phyloP scores from a whole-genome alignment of 2,329 filamentous ascomycete species.

The Fusarium pininemorale region DNA sequence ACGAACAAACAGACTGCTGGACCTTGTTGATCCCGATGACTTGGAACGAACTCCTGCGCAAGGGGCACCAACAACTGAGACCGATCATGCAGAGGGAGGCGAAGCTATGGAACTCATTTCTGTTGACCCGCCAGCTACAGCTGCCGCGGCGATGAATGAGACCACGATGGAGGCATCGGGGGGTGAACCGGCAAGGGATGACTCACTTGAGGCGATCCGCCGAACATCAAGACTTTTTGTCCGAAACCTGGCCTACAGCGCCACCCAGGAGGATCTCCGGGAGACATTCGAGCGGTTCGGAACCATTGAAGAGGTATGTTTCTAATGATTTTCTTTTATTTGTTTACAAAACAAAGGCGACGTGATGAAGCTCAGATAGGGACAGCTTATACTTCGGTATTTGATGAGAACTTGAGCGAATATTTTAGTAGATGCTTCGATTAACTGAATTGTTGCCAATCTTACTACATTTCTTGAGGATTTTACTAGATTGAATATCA shows the following conservation, averaged over 20 bases:
- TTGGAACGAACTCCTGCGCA: constrained; percentile 39
- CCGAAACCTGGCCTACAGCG: constrained; percentile 85
- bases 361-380: constrained; percentile 99
- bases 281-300: constrained; percentile 78
- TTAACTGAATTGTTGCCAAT: constrained; percentile 68
- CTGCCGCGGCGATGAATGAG: constrained; percentile 37
- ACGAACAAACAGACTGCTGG: constrained; percentile 85
- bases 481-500: constrained; percentile 24
- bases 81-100: constrained; percentile 27
- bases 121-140: constrained; percentile 18
- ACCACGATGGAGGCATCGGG: constrained; percentile 39
- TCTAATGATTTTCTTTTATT: constrained; percentile 15
- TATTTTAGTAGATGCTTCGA: constrained; percentile 99
- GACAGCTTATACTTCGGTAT: constrained; percentile 96
- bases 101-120: constrained; percentile 24
- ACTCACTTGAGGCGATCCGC: constrained; percentile 60
- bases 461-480: constrained; percentile 36
- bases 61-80: constrained; percentile 24
- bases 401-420: constrained; percentile 91
- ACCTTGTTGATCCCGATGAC: constrained; percentile 81
- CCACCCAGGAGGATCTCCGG: constrained; percentile 79
- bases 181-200: constrained; percentile 42
- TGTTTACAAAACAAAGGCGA: constrained; percentile 45
- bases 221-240: constrained; percentile 84
- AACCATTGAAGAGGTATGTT: constrained; percentile 84